phyloP scores from a whole-genome alignment of 805 yeast species.

The Pichia sporocuriosa region DNA sequence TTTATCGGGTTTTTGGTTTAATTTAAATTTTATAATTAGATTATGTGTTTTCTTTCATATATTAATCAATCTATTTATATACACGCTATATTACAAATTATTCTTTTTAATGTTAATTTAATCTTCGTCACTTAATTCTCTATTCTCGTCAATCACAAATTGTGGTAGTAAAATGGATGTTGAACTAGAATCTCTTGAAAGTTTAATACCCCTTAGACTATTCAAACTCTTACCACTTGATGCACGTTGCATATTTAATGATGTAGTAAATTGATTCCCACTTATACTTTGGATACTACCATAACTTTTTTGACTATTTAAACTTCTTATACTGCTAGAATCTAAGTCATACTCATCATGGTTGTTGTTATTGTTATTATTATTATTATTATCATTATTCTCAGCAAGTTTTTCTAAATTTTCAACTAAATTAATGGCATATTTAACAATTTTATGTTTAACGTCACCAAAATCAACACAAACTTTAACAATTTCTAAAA shows the following conservation, averaged over 20 bases:
- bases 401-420: neutral
- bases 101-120: neutral
- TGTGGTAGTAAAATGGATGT: constrained; percentile 1
- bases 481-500: constrained; percentile 22
- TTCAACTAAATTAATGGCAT: constrained; percentile 16
- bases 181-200: constrained; percentile 1
- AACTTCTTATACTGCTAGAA: neutral
- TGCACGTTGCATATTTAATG: constrained; percentile 1
- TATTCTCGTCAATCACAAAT: neutral
- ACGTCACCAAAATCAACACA: constrained; percentile 23
- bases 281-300: neutral
- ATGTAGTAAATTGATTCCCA: neutral
- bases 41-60: too few relatives aligned
- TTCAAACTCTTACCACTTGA: constrained; percentile 1
- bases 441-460: constrained; percentile 18
- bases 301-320: neutral
- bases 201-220: constrained; percentile 1
- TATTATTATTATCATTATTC: constrained; percentile 6
- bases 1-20: constrained; percentile 50
- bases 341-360: too few relatives aligned
- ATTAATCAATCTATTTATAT: too few relatives aligned
- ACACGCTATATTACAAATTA: too few relatives aligned
- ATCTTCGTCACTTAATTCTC: neutral
- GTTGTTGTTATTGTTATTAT: neutral
- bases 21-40: too few relatives aligned